Evolutionary conservation across 2,329 filamentous ascomycete species (phyloP).

Genomic region (Ambrosiella xylebori): DNA sequence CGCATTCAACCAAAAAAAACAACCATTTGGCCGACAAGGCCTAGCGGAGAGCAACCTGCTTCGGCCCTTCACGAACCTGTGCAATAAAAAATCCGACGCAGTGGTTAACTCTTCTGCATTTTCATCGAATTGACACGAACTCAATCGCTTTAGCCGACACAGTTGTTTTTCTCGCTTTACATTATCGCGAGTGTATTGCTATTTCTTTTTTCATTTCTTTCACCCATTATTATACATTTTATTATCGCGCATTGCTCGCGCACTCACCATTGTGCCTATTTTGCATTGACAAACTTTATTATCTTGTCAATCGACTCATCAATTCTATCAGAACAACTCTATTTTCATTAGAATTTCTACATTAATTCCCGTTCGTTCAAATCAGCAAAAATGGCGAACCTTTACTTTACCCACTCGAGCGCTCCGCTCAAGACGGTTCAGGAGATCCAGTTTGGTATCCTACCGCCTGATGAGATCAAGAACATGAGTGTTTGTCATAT

Average conservation of each 20-base stretch:
- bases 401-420: slow-evolving; percentile 78
- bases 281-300: not conserved
- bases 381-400: slow-evolving; percentile 65
- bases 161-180: not conserved
- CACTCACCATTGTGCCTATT: not conserved
- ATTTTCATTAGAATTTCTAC: not conserved
- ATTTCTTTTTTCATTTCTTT: slow-evolving; percentile 2
- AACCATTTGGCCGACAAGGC: slow-evolving; percentile 8
- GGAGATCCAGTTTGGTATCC: slow-evolving; percentile 96
- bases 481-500: slow-evolving; percentile 95
- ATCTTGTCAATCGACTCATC: not conserved
- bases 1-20: not conserved
- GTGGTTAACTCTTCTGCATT: slow-evolving; percentile 3
- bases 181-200: slow-evolving; percentile 3
- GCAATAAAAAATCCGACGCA: not conserved
- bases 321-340: not conserved
- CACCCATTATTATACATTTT: slow-evolving; percentile 1
- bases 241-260: not conserved
- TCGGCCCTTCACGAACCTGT: slow-evolving; percentile 2
- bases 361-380: slow-evolving; percentile 12
- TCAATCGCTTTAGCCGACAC: not conserved
- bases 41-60: slow-evolving; percentile 3
- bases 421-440: slow-evolving; percentile 93
- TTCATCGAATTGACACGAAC: not conserved
- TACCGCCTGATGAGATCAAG: slow-evolving; percentile 98